phyloP scores from a whole-genome alignment of 768 basidiomycete species.

The Tremella fuciformis region DNA sequence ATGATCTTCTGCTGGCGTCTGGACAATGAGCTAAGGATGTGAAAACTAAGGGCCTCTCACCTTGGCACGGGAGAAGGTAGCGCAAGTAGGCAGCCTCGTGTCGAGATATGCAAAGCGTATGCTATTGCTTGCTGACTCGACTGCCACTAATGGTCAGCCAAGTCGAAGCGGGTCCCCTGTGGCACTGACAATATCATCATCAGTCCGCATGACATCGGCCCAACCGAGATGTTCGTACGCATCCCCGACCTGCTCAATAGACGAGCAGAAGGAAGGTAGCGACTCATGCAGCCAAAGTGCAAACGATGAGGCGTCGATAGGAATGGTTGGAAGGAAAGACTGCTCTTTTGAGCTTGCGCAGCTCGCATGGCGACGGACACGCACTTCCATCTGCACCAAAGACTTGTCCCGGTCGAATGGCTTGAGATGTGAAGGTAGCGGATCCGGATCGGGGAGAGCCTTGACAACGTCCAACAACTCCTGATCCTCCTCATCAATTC shows the following conservation, averaged over 20 bases:
- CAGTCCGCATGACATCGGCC: slow-evolving; percentile 50
- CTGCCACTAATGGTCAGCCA: slow-evolving; percentile 46
- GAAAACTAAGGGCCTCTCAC: slow-evolving; percentile 36
- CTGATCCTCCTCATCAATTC: slow-evolving; percentile 65
- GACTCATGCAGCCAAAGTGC: slow-evolving; percentile 92
- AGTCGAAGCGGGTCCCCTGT: background rate
- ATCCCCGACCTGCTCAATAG: slow-evolving; percentile 61
- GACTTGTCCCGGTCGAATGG: slow-evolving; percentile 66
- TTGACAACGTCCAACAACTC: slow-evolving; percentile 64
- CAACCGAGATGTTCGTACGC: slow-evolving; percentile 41
- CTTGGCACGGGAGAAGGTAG: slow-evolving; percentile 82
- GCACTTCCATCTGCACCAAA: slow-evolving; percentile 72
- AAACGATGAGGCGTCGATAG: slow-evolving; percentile 85
- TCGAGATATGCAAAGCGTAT: slow-evolving; percentile 78
- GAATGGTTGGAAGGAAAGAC: slow-evolving; percentile 52
- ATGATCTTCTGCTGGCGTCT: slow-evolving; percentile 65
- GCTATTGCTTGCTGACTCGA: slow-evolving; percentile 47
- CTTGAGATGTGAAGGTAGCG: slow-evolving; percentile 62
- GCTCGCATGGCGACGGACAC: slow-evolving; percentile 31
- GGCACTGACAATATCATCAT: slow-evolving; percentile 51
- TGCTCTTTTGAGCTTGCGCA: slow-evolving; percentile 15
- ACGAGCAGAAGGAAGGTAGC: slow-evolving; percentile 76
- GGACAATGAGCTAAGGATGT: background rate
- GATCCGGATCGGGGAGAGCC: slow-evolving; percentile 55
- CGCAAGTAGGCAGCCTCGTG: slow-evolving; percentile 78